These are phyloP conservation scores for Lodderomyces beijingensis DNA, from an alignment of 1,139 yeast genomes.

Conservation along the genomic window DNA sequence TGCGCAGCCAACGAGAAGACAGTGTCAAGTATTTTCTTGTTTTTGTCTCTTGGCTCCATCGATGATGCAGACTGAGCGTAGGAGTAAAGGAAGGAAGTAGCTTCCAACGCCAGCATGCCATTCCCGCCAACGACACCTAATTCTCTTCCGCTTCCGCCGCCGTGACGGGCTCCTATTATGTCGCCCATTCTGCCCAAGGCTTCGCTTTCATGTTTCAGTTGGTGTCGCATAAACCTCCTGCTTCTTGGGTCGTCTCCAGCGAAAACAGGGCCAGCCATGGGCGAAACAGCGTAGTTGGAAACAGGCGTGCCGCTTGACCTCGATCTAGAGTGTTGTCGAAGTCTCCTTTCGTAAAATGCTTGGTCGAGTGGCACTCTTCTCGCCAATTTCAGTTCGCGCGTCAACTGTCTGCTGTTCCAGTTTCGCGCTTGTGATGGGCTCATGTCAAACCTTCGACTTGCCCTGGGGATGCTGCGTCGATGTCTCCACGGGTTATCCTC, in stretches of 20 bases:
- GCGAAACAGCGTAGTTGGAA: not conserved
- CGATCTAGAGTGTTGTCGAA: too few species aligned
- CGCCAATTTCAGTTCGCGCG: not conserved
- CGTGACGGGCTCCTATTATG: not conserved
- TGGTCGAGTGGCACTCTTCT: not conserved
- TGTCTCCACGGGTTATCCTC: too few species aligned
- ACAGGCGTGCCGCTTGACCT: too few species aligned
- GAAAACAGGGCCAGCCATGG: not conserved
- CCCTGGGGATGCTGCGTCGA: too few species aligned
- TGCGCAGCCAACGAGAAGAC: slow-evolving; percentile 1
- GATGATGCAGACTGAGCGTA: not conserved
- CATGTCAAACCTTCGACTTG: too few species aligned
- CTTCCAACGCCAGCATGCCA: not conserved
- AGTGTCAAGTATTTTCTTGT: not conserved
- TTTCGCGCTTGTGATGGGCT: too few species aligned
- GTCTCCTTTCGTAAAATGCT: not conserved
- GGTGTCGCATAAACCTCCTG: not conserved
- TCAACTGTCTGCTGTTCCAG: too few species aligned
- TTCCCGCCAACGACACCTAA: not conserved
- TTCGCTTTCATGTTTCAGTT: too few species aligned
- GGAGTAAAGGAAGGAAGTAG: not conserved
- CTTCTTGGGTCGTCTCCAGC: too few species aligned
- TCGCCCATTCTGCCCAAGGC: too few species aligned
- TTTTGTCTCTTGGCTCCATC: not conserved
- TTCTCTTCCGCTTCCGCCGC: not conserved